Evolutionary conservation across 495 filamentous ascomycete species (phyloP).

Genomic region (Aspergillus bridgeri): DNA sequence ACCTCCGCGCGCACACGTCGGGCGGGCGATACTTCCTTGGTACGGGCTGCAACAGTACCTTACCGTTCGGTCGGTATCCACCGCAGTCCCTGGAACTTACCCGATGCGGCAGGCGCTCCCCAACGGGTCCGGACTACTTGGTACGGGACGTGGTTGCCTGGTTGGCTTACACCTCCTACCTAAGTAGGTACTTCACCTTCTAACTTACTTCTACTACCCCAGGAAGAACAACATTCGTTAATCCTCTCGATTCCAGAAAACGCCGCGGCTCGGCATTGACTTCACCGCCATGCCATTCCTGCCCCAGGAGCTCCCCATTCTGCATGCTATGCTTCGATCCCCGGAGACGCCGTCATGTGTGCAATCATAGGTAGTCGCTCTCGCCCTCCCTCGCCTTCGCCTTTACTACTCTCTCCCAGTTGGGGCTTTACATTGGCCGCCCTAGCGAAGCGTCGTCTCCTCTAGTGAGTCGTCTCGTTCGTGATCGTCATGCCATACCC

Average conservation of each 20-base stretch:
- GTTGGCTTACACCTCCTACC: no score
- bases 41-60: no score
- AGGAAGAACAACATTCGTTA: conserved; percentile 9
- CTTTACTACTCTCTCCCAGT: not conserved
- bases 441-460: not conserved
- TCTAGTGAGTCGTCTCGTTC: not conserved
- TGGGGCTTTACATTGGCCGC: not conserved
- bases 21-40: not conserved
- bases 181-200: no score
- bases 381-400: not conserved
- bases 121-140: not conserved
- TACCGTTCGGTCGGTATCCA: not conserved
- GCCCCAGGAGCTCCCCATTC: conserved; percentile 5
- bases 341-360: conserved; percentile 18
- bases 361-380: conserved; percentile 2
- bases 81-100: not conserved
- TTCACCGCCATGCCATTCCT: conserved; percentile 10
- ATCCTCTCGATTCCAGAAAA: conserved; percentile 18
- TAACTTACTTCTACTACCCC: no score
- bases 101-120: not conserved
- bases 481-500: not conserved
- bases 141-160: no score
- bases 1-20: not conserved
- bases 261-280: conserved; percentile 10
- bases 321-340: conserved; percentile 10